phyloP scores from a whole-genome alignment of 2,329 filamentous ascomycete genomes.

The Aspergillus piperis region DNA sequence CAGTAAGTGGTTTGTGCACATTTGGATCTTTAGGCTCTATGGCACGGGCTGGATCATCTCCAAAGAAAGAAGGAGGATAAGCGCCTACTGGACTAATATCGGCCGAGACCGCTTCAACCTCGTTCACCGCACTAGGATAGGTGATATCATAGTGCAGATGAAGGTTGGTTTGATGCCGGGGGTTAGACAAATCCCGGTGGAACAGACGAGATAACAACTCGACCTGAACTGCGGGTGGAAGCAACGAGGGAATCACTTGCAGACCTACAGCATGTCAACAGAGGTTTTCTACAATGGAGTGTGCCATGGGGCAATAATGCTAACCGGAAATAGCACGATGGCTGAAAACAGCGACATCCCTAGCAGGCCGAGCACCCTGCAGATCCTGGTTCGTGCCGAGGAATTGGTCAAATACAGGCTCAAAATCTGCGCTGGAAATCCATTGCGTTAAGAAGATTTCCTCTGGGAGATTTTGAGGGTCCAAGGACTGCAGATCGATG shows the following conservation, averaged over 20 bases:
- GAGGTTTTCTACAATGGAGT: conserved; percentile 13
- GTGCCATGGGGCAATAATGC: conserved; percentile 16
- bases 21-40: conserved; percentile 65
- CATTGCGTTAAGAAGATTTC: conserved; percentile 31
- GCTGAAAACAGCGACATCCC: conserved; percentile 39
- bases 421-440: conserved; percentile 32
- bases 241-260: conserved; percentile 71
- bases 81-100: conserved; percentile 31
- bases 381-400: conserved; percentile 17
- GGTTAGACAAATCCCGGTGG: conserved; percentile 73
- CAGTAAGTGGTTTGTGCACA: conserved; percentile 73
- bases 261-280: conserved; percentile 63
- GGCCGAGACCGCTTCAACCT: conserved; percentile 41
- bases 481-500: conserved; percentile 54
- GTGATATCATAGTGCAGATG: conserved; percentile 75
- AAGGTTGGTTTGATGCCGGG: conserved; percentile 82
- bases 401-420: conserved; percentile 36
- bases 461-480: conserved; percentile 31
- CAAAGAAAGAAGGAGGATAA: conserved; percentile 52
- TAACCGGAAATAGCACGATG: conserved; percentile 41
- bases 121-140: conserved; percentile 52
- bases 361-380: conserved; percentile 16
- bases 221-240: conserved; percentile 69
- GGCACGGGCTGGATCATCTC: conserved; percentile 46
- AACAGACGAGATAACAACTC: conserved; percentile 71